A percentile compares a stretch with the other conserved stretches of the same genome.
Conservation (phyloP, 352 stramenopile species). For the Bremia lactucae region DNA sequence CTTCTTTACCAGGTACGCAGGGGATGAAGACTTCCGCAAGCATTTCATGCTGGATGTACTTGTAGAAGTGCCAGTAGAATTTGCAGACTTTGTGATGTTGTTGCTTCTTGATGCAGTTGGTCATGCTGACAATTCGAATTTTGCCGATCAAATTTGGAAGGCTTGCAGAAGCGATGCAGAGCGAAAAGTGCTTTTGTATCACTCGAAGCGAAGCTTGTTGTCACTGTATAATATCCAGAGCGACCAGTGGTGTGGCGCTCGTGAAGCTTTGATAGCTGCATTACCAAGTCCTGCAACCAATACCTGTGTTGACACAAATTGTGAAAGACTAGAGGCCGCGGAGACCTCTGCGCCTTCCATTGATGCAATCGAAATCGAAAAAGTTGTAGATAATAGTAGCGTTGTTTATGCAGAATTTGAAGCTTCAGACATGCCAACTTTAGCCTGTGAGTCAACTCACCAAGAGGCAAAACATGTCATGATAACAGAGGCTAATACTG, state of each 20-base stretch:
- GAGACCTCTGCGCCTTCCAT: neutral
- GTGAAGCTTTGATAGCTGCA: conserved; percentile 8
- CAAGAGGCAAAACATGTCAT: conserved; percentile 2
- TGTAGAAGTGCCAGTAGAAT: conserved; percentile 39
- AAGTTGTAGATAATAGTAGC: no score
- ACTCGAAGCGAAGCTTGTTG: conserved; percentile 15
- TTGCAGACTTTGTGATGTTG: conserved; percentile 32
- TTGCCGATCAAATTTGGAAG: conserved; percentile 25
- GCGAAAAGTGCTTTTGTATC: conserved; percentile 15
- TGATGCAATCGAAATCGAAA: no score
- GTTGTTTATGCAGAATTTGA: no score
- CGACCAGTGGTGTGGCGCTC: conserved; percentile 11
- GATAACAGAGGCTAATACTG: neutral
- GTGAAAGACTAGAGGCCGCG: neutral
- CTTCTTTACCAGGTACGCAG: conserved; percentile 17
- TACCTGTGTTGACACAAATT: neutral
- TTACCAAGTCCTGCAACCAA: neutral
- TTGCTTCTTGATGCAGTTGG: conserved; percentile 25
- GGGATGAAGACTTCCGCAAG: conserved; percentile 4
- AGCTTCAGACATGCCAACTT: conserved; percentile 3
- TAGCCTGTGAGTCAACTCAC: conserved; percentile 1
- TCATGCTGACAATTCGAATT: conserved; percentile 3
- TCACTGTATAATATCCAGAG: conserved; percentile 14
- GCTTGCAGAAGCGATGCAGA: conserved; percentile 25
- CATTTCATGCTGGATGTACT: conserved; percentile 46